Evolutionary conservation across 2,329 filamentous ascomycete genomes (phyloP).

Genomic region (Colletotrichum euphorbiae): DNA sequence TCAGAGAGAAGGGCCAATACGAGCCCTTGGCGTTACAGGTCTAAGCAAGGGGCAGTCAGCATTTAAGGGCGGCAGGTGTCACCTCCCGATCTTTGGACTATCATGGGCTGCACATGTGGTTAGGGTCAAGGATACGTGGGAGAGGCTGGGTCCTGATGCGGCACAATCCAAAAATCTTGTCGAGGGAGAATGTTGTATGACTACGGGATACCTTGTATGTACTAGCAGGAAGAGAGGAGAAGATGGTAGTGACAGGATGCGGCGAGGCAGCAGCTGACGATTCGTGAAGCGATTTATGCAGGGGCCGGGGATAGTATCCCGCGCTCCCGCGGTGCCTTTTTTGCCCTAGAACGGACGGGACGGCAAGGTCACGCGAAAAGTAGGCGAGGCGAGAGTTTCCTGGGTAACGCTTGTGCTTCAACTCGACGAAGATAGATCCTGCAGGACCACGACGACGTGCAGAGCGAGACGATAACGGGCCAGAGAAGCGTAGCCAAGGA

Average conservation of each 20-base stretch:
- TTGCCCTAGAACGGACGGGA: neutral
- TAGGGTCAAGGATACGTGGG: slow-evolving; percentile 5
- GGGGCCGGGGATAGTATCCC: slow-evolving; percentile 25
- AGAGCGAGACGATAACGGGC: slow-evolving; percentile 1
- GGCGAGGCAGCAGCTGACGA: neutral
- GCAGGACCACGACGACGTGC: slow-evolving; percentile 10
- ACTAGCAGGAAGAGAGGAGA: slow-evolving; percentile 13
- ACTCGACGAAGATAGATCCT: neutral
- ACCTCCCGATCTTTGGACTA: slow-evolving; percentile 27
- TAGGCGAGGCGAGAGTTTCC: slow-evolving; percentile 6
- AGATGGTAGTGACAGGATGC: slow-evolving; percentile 16
- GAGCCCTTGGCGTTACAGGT: slow-evolving; percentile 35
- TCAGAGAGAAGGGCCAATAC: slow-evolving; percentile 24
- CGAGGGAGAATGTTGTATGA: slow-evolving; percentile 9
- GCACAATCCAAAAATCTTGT: slow-evolving; percentile 5
- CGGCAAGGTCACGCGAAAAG: neutral
- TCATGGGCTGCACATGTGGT: neutral
- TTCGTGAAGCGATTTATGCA: slow-evolving; percentile 23
- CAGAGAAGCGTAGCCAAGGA: slow-evolving; percentile 3
- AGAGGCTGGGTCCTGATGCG: neutral
- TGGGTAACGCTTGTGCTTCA: neutral
- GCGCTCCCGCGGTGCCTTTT: slow-evolving; percentile 16
- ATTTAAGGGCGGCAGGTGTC: slow-evolving; percentile 21
- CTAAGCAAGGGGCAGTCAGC: slow-evolving; percentile 22
- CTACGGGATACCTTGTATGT: slow-evolving; percentile 8